Conservation (phyloP, 495 filamentous ascomycete species). For the Aspergillus indologenus region DNA sequence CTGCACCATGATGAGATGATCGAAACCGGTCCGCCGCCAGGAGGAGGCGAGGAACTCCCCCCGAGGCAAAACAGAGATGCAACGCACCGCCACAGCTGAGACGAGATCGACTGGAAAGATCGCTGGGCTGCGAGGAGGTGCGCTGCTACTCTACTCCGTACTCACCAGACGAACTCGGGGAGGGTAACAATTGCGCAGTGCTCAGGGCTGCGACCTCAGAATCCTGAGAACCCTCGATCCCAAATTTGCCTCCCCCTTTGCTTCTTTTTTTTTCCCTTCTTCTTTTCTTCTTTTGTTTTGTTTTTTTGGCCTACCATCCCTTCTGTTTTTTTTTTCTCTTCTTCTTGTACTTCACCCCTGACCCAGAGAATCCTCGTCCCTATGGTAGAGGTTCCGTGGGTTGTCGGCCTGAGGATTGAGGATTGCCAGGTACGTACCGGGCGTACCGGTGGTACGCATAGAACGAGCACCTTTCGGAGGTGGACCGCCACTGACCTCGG, state of each 20-base stretch:
- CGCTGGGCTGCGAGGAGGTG: background rate
- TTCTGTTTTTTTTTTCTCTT: constrained; percentile 1
- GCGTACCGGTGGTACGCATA: too few relatives aligned
- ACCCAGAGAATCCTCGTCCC: background rate
- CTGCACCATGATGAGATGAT: background rate
- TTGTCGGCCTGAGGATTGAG: background rate
- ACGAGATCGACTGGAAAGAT: background rate
- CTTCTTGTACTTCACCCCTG: background rate
- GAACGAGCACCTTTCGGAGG: background rate
- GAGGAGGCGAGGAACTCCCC: background rate
- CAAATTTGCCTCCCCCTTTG: constrained; percentile 23
- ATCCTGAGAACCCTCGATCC: background rate
- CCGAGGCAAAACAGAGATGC: background rate
- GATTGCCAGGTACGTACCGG: background rate
- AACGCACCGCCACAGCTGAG: constrained; percentile 1
- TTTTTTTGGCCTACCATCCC: background rate
- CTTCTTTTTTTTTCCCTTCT: constrained; percentile 1
- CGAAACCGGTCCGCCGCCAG: background rate
- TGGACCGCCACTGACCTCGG: background rate
- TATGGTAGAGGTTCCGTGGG: constrained; percentile 6
- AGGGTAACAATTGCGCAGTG: background rate
- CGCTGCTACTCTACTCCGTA: background rate
- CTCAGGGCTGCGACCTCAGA: too few relatives aligned
- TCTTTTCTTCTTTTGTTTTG: background rate
- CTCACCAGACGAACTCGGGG: background rate